Percentiles rank a stretch among this genome's conserved stretches.
Conservation (phyloP, 371 early-diverging fungal species). For the Apophysomyces trapeziformis region DNA sequence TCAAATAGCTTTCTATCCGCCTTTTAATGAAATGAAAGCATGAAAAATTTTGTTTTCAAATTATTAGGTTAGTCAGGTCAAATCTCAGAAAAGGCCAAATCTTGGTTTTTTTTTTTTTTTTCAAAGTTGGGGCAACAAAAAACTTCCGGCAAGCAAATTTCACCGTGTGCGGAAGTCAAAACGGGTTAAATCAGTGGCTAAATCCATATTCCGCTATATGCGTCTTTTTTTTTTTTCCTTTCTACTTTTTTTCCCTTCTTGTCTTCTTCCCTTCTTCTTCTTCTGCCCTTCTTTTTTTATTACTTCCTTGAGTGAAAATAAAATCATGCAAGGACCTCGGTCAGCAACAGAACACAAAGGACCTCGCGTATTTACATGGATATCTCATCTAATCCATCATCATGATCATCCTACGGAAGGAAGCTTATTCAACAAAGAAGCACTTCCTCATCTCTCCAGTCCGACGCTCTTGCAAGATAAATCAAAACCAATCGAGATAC, state of each 20-base stretch:
- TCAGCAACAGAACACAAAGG: slow-evolving; percentile 15
- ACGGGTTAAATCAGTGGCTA: not conserved
- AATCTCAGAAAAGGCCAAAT: no score
- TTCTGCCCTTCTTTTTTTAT: slow-evolving; percentile 1
- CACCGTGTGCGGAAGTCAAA: no score
- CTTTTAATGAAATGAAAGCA: no score
- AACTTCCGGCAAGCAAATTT: no score
- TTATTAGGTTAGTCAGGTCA: no score
- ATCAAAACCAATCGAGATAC: slow-evolving; percentile 20
- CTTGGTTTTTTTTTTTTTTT: no score
- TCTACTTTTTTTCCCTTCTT: not conserved
- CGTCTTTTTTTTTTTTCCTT: slow-evolving; percentile 4
- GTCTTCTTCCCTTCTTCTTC: not conserved
- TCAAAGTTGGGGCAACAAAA: no score
- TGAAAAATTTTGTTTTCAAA: no score
- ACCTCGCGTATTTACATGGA: slow-evolving; percentile 22
- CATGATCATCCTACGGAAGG: slow-evolving; percentile 16
- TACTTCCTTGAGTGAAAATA: not conserved
- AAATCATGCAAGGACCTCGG: slow-evolving; percentile 11
- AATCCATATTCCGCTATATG: not conserved
- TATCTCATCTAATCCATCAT: slow-evolving; percentile 18
- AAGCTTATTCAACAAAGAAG: slow-evolving; percentile 26
- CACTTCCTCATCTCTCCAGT: slow-evolving; percentile 1
- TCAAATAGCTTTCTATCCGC: no score
- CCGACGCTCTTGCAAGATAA: not conserved